These are phyloP conservation scores for Rubia peregrina DNA, from an alignment of 305 asterid species.

Conservation along the genomic window DNA sequence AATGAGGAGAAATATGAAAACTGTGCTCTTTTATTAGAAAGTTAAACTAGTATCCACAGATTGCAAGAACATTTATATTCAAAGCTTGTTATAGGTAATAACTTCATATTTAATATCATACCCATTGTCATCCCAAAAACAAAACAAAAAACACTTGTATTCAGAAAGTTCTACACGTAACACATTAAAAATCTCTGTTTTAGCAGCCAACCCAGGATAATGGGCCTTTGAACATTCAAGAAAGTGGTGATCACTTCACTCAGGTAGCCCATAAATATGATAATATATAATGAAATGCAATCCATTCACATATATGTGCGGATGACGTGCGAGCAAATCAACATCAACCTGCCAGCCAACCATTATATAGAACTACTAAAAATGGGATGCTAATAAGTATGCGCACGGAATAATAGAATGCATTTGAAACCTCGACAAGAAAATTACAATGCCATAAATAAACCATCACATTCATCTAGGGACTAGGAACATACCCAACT, in stretches of 20 bases:
- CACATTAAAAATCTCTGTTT: too few species aligned
- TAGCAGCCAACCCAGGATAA: background rate
- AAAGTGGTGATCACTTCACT: background rate
- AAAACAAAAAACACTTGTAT: background rate
- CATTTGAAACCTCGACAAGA: background rate
- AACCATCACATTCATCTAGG: background rate
- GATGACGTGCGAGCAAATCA: background rate
- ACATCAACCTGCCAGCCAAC: background rate
- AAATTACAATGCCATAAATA: background rate
- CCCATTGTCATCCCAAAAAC: background rate
- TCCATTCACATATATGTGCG: background rate
- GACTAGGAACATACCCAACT: slow-evolving; percentile 73
- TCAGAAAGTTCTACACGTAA: background rate
- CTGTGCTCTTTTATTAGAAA: background rate
- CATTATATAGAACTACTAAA: background rate
- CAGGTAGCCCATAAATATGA: background rate
- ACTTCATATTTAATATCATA: background rate
- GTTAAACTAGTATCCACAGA: background rate
- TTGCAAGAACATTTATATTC: background rate
- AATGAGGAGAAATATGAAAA: background rate
- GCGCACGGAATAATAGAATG: background rate
- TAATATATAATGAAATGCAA: background rate
- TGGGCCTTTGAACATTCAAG: background rate
- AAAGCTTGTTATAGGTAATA: background rate
- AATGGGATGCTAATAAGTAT: background rate